These are phyloP conservation scores for Suillus decipiens DNA, from an alignment of 768 basidiomycete genomes.

Conservation along the genomic window DNA sequence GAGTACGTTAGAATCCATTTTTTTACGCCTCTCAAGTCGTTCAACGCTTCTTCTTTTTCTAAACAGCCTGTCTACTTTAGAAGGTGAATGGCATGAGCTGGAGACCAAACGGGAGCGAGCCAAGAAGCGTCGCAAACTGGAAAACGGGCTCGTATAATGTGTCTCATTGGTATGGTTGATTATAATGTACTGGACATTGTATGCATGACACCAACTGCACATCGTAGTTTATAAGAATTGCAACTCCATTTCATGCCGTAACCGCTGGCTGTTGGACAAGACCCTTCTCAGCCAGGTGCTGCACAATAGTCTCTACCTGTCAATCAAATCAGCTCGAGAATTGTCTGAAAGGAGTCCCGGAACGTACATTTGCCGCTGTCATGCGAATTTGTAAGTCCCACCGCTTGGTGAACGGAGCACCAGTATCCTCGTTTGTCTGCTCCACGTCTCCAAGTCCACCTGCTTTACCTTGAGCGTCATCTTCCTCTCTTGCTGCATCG, in stretches of 20 bases:
- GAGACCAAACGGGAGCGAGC: conserved; percentile 92
- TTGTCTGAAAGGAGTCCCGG: not conserved
- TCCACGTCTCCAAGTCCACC: conserved; percentile 89
- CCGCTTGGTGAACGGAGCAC: conserved; percentile 86
- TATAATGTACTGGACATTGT: conserved; percentile 31
- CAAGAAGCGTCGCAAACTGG: conserved; percentile 73
- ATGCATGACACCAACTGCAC: conserved; percentile 16
- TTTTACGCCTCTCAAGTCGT: not conserved
- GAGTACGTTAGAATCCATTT: conserved; percentile 55
- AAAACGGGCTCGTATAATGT: conserved; percentile 35
- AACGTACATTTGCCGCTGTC: conserved; percentile 80
- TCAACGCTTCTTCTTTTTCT: conserved; percentile 10
- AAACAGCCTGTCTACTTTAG: conserved; percentile 68
- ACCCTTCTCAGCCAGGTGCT: conserved; percentile 72
- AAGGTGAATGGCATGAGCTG: conserved; percentile 98
- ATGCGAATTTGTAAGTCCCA: conserved; percentile 95
- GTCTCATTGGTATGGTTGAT: conserved; percentile 14
- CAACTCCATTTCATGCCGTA: conserved; percentile 19
- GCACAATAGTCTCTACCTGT: conserved; percentile 87
- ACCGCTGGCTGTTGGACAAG: conserved; percentile 45
- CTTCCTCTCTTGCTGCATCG: conserved; percentile 82
- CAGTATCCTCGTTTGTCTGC: conserved; percentile 85
- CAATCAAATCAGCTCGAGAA: conserved; percentile 10
- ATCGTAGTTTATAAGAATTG: conserved; percentile 15
- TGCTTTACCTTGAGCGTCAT: conserved; percentile 91